Evolutionary conservation across 1,284 basidiomycete genomes (phyloP).

Genomic region (Leucoagaricus sp.): DNA sequence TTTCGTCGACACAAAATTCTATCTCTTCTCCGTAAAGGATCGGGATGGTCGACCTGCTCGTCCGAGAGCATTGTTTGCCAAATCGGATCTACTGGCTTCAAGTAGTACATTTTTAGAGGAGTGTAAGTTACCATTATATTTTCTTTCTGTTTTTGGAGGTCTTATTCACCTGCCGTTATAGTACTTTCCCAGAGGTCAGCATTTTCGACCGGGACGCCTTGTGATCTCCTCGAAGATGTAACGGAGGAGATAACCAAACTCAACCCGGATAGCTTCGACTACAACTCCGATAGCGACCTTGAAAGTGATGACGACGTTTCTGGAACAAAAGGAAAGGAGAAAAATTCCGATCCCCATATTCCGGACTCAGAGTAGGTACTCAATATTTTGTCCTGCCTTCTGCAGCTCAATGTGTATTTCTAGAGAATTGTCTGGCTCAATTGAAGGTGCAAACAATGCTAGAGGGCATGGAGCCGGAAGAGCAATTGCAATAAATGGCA

Average conservation of each 20-base stretch:
- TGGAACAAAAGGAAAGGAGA: background rate
- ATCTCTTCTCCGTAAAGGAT: conserved; percentile 1
- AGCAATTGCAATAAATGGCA: conserved; percentile 12
- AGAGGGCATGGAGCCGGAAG: background rate
- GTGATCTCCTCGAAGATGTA: conserved; percentile 1
- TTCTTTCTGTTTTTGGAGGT: no score
- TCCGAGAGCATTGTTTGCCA: background rate
- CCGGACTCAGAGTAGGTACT: background rate
- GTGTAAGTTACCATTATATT: background rate
- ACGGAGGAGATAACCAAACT: conserved; percentile 3
- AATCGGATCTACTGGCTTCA: background rate
- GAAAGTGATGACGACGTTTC: background rate
- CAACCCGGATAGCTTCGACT: background rate
- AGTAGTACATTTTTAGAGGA: background rate
- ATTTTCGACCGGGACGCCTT: conserved; percentile 1
- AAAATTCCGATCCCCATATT: background rate
- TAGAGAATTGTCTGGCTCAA: background rate
- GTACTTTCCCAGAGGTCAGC: background rate
- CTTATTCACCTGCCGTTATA: background rate
- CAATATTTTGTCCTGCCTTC: no score
- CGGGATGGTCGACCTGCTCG: background rate
- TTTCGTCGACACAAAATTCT: conserved; percentile 15
- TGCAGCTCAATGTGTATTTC: no score
- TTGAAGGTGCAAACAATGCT: background rate
- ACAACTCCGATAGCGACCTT: conserved; percentile 11